A percentile compares a stretch with the other conserved stretches of the same genome.
phyloP scores from a whole-genome alignment of 441 rosid species.

The Geranium incanum region DNA sequence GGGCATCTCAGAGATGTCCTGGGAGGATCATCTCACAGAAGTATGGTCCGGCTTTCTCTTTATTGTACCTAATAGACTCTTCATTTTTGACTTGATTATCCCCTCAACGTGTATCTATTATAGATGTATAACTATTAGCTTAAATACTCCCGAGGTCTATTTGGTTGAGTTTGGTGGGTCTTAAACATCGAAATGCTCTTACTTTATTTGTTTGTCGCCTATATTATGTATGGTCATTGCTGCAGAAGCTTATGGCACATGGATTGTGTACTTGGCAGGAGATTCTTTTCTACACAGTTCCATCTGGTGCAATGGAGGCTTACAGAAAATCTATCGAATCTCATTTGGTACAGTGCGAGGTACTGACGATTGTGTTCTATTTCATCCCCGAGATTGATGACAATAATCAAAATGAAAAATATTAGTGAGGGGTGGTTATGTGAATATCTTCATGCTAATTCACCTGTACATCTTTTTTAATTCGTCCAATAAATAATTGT shows the following conservation, averaged over 20 bases:
- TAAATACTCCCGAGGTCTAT: background rate
- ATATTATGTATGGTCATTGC: background rate
- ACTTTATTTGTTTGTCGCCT: background rate
- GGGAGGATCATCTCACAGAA: slow-evolving; percentile 78
- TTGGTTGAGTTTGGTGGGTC: slow-evolving; percentile 9
- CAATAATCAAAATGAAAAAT: background rate
- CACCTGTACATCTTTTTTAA: background rate
- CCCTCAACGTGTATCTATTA: background rate
- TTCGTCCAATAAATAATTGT: background rate
- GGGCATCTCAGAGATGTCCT: slow-evolving; percentile 48
- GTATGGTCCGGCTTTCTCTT: slow-evolving; percentile 37
- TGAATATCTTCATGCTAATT: background rate
- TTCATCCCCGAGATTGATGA: slow-evolving; percentile 10
- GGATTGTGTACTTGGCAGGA: slow-evolving; percentile 52
- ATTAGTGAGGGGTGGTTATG: background rate
- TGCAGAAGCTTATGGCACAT: background rate
- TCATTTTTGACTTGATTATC: background rate
- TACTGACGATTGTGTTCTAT: slow-evolving; percentile 23
- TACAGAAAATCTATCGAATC: slow-evolving; percentile 80
- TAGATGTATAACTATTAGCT: background rate
- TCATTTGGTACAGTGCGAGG: slow-evolving; percentile 62
- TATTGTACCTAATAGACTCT: slow-evolving; percentile 10
- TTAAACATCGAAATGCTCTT: background rate
- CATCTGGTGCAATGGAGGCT: slow-evolving; percentile 72
- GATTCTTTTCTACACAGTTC: slow-evolving; percentile 87